These are phyloP conservation scores for Ilyonectria destructans DNA, from an alignment of 2,329 filamentous ascomycete genomes.

Conservation along the genomic window DNA sequence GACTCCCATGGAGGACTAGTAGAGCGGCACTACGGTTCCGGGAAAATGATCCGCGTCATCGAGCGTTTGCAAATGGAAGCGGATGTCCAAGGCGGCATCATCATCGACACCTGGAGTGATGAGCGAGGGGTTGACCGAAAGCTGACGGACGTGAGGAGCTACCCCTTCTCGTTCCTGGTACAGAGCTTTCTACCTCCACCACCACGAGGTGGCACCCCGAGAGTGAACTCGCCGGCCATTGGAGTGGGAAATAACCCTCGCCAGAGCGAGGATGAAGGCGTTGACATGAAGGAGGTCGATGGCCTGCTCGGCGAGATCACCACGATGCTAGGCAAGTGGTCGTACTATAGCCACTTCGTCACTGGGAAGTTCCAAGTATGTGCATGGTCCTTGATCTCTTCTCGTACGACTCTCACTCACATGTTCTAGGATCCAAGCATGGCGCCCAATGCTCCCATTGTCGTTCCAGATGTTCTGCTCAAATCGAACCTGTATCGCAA, in stretches of 20 bases:
- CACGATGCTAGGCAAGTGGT: slow-evolving; percentile 94
- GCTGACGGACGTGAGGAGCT: slow-evolving; percentile 96
- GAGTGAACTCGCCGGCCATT: slow-evolving; percentile 83
- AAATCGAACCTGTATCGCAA: slow-evolving; percentile 89
- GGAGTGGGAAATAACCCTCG: slow-evolving; percentile 70
- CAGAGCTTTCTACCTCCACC: slow-evolving; percentile 90
- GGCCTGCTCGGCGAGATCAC: slow-evolving; percentile 89
- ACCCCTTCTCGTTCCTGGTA: slow-evolving; percentile 96
- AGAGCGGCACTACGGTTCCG: slow-evolving; percentile 91
- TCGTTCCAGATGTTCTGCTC: slow-evolving; percentile 80
- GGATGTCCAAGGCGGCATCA: slow-evolving; percentile 95
- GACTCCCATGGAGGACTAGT: slow-evolving; percentile 93
- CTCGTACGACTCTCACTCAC: slow-evolving; percentile 30
- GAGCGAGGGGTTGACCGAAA: slow-evolving; percentile 88
- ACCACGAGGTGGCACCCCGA: slow-evolving; percentile 74
- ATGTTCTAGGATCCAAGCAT: slow-evolving; percentile 64
- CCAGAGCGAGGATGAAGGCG: slow-evolving; percentile 88
- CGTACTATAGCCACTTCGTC: slow-evolving; percentile 91
- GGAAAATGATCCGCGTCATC: slow-evolving; percentile 96
- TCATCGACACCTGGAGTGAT: slow-evolving; percentile 96
- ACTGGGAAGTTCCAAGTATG: slow-evolving; percentile 87
- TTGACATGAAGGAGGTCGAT: slow-evolving; percentile 98
- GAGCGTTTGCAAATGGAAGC: slow-evolving; percentile 94
- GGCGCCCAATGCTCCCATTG: slow-evolving; percentile 71
- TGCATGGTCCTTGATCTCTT: slow-evolving; percentile 26